Evolutionary conservation across 805 yeast species (phyloP).

Genomic region (Starmera quercuum): DNA sequence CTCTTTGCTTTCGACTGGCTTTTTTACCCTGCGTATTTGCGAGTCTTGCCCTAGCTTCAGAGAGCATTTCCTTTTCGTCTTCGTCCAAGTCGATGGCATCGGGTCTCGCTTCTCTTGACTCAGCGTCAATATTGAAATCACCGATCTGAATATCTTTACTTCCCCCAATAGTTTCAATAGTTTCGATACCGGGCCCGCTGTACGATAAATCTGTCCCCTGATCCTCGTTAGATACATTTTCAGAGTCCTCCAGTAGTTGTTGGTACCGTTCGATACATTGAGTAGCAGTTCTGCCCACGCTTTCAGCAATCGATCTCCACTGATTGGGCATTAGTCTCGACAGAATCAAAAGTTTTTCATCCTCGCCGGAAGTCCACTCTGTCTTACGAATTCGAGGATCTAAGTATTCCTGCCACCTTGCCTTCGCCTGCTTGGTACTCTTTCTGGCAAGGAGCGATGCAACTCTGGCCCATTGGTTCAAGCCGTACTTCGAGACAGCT

Average conservation of each 20-base stretch:
- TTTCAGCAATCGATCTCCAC: slow-evolving; percentile 86
- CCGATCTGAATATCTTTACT: slow-evolving; percentile 33
- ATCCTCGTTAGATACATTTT: slow-evolving; percentile 22
- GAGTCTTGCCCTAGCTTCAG: slow-evolving; percentile 90
- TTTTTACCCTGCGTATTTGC: slow-evolving; percentile 93
- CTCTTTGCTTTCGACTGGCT: slow-evolving; percentile 85
- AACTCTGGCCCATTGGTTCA: slow-evolving; percentile 91
- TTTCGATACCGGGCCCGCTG: slow-evolving; percentile 46
- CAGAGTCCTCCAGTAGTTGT: slow-evolving; percentile 49
- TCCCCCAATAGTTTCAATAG: slow-evolving; percentile 30
- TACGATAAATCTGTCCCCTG: slow-evolving; percentile 26
- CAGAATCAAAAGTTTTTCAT: slow-evolving; percentile 56
- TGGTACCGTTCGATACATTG: slow-evolving; percentile 85
- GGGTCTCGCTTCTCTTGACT: slow-evolving; percentile 73
- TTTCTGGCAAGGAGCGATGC: slow-evolving; percentile 80
- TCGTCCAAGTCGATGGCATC: slow-evolving; percentile 77
- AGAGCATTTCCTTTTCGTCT: slow-evolving; percentile 84
- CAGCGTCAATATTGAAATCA: slow-evolving; percentile 64
- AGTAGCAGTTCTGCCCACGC: slow-evolving; percentile 78
- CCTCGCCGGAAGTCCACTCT: slow-evolving; percentile 74
- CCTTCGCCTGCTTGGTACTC: slow-evolving; percentile 86
- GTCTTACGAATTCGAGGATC: slow-evolving; percentile 60
- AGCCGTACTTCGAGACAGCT: slow-evolving; percentile 87
- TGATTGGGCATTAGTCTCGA: slow-evolving; percentile 79
- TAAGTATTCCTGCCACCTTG: slow-evolving; percentile 86